A percentile compares a stretch with the other conserved stretches of the same genome.
Conservation (phyloP, 2,329 filamentous ascomycete species). For the Sporothrix phasma region DNA sequence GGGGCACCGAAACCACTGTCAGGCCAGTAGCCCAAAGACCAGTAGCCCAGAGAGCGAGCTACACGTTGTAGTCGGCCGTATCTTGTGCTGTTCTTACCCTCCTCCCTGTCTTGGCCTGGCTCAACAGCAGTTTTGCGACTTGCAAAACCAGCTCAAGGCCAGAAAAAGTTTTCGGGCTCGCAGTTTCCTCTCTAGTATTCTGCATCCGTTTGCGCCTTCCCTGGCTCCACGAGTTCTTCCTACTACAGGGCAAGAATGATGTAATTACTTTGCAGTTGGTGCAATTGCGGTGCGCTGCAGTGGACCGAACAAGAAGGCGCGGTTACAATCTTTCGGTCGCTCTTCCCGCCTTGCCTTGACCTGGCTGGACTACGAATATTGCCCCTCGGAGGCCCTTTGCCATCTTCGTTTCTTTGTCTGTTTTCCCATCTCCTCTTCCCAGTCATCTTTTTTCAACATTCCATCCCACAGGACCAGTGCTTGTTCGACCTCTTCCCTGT, state of each 20-base stretch:
- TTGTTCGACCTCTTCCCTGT: neutral
- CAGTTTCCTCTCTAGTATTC: neutral
- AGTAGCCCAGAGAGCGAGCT: neutral
- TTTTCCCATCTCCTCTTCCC: too few species aligned
- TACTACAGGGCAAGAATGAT: neutral
- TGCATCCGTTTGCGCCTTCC: neutral
- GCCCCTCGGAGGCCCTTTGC: neutral
- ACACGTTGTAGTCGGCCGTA: neutral
- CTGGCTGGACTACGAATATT: neutral
- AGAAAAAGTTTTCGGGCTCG: conserved; percentile 4
- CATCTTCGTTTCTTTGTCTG: neutral
- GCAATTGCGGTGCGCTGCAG: neutral
- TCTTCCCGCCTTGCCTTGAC: neutral
- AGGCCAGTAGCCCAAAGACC: too few species aligned
- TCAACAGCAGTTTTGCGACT: neutral
- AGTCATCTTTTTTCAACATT: neutral
- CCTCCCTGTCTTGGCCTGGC: neutral
- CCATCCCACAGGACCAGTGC: neutral
- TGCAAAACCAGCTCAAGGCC: neutral
- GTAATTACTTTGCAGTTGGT: too few species aligned
- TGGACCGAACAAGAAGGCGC: neutral
- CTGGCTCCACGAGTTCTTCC: too few species aligned
- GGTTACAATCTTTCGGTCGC: neutral
- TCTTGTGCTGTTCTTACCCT: neutral
- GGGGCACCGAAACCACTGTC: neutral